Base-by-base conservation (phyloP, 2,329 filamentous ascomycete genomes). In the Colletotrichum simmondsii region DNA sequence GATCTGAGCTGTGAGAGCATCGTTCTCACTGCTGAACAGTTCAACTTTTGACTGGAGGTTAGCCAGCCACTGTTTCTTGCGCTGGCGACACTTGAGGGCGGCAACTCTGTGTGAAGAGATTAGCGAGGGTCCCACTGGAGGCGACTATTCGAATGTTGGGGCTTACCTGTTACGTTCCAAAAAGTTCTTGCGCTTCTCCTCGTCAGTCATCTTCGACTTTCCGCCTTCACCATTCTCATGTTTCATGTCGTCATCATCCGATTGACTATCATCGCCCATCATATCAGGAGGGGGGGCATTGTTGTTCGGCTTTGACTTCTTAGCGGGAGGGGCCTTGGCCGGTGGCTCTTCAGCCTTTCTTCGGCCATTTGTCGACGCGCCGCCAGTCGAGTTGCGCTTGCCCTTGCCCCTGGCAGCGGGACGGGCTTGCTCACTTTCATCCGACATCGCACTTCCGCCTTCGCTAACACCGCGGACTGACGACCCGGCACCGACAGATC, bases 181-280 rank as follows among this genome's bases (percentile, higher is more conserved):
- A 83, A 99, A 99, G 81, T 98, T 99, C 85, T 97, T 98, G 54
- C 97, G 90, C 87, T 99, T 99, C 86, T 99, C 97, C 80, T 98
- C 97, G 69, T 98, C 97, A 0, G 95, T 98, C 95, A 98, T 97
- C 87, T 98, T 98, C 0, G 82, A 80, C 82, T 92, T 93, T 54
- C 87, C 85, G 60, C 90, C 86, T 35, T 87, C 88, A 6, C 90
- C 87, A 62, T 90, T 88, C 22, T 73, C 71, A n/a, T 67, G 68
- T 53, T 73, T 89, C 75, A 87, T 79, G 5, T 89, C 85, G 5
- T 90, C 87, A 2, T 91, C 88, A 5, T 85, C 83, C 62, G 77
- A 74, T 19, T 77, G 75, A 61, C 76, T 74, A 0, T 77, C 76
- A 42, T 78, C 78, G 3, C 83, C 69, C 28, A 70, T 75, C 28